These are phyloP conservation scores for Quercus agrifolia DNA, from an alignment of 306 rosid genomes.

Conservation along the genomic window DNA sequence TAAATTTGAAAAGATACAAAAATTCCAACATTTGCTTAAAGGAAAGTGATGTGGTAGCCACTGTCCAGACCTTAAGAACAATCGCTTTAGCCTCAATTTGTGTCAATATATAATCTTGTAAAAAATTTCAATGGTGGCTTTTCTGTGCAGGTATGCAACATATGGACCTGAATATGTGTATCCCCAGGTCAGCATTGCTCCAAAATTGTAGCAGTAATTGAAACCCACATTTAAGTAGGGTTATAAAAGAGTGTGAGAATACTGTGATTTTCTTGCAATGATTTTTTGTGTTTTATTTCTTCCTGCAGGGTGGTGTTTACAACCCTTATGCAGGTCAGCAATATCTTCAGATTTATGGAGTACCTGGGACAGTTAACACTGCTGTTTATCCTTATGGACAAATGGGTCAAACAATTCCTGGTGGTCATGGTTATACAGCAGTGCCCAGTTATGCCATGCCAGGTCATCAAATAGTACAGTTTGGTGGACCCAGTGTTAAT, in stretches of 20 bases:
- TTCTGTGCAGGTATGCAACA: constrained; percentile 72
- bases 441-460: constrained; percentile 78
- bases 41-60: no score
- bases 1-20: no score
- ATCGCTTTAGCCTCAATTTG: constrained; percentile 20
- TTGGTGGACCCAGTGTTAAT: constrained; percentile 73
- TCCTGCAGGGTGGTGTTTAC: constrained; percentile 57
- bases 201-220: background rate
- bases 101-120: constrained; percentile 34
- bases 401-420: constrained; percentile 67
- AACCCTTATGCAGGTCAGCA: constrained; percentile 78
- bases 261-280: constrained; percentile 4
- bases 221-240: background rate
- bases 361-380: constrained; percentile 67
- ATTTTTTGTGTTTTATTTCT: constrained; percentile 6
- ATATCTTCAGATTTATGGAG: constrained; percentile 82
- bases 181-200: constrained; percentile 54
- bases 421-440: constrained; percentile 74
- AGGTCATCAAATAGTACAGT: constrained; percentile 77
- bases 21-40: no score
- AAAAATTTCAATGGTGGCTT: constrained; percentile 36
- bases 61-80: no score
- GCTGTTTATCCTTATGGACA: constrained; percentile 79
- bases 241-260: constrained; percentile 9
- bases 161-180: constrained; percentile 84